Base-by-base conservation (phyloP, 2,329 filamentous ascomycete genomes). In the Alternaria arbusti region DNA sequence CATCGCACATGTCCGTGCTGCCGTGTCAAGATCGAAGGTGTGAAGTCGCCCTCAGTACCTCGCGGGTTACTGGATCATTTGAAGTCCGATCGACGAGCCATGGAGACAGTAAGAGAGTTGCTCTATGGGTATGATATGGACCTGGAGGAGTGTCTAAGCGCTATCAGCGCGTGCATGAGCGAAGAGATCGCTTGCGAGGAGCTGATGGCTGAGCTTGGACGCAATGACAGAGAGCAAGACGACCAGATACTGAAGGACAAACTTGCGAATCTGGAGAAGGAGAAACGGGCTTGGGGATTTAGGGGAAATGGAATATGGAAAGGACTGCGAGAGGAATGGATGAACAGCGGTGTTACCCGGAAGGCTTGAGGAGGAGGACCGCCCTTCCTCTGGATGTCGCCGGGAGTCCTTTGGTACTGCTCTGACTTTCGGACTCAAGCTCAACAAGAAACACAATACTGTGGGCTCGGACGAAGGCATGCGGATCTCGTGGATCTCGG, bases 1-100 rank as follows among this genome's bases (percentile, higher is more conserved):
- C 20, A 69, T 13, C 65, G 64, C 17, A 69, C 68, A 1, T 75
- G 73, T 44, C 73, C 71, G 4, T 23, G 71, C 12, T 75, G 73
- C 26, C 65, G 73, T 1, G 54, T 64, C 12, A 56, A 68, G 45
- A 68, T 75, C 15, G 65, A 70, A 47, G 66, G 62, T 10, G 50
- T 63, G 6, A 13, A 47, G 13, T 2, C 25, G 17, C 64, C 66
- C 10, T 4, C 20, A 1, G 13, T 52, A 4, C 64, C 68, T 1
- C 7, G 32, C 1, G 32, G 7, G 10, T 25, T 70, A 12, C 17
- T 12, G 13, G 12, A 46, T 9, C 64, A 72, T 52, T 1, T 73
- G 6, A 52, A 52, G 17, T 54, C 32, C 3, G 49, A 70, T 26
- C 22, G 56, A 15, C 28, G 49, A 22, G 65, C 61, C 4, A 54